Percentiles rank a stretch among this genome's conserved stretches.
phyloP scores from a whole-genome alignment of 192 early-diverging fungal species.

The Backusella sp. region DNA sequence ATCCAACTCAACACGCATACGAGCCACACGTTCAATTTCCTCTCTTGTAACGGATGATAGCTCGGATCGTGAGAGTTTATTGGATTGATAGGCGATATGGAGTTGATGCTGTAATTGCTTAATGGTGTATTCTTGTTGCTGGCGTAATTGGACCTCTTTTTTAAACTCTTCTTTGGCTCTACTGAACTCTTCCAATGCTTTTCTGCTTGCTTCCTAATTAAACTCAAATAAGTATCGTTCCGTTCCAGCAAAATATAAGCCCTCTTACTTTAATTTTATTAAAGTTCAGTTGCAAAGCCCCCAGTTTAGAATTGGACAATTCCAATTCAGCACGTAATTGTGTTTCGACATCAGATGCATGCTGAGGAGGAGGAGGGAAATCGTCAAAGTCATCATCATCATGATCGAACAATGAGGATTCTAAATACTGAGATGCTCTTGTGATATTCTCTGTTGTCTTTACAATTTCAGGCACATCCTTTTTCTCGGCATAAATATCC shows the following conservation, averaged over 20 bases:
- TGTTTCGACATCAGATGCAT: background rate
- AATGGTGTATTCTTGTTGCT: slow-evolving; percentile 25
- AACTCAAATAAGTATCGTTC: background rate
- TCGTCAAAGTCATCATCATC: slow-evolving; percentile 14
- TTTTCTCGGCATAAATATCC: background rate
- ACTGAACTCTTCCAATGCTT: slow-evolving; percentile 36
- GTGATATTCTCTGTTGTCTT: slow-evolving; percentile 3
- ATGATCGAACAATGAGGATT: slow-evolving; percentile 14
- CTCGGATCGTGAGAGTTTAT: slow-evolving; percentile 9
- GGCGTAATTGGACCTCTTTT: slow-evolving; percentile 29
- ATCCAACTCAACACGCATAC: slow-evolving; percentile 29
- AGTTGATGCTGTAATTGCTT: slow-evolving; percentile 32
- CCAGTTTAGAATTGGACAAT: background rate
- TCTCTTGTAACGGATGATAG: slow-evolving; percentile 18
- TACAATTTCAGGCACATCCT: background rate
- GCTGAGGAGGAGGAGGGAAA: slow-evolving; percentile 17
- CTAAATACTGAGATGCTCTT: slow-evolving; percentile 13
- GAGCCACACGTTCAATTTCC: slow-evolving; percentile 30
- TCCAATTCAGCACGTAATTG: background rate
- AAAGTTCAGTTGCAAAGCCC: background rate
- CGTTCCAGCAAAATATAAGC: no score
- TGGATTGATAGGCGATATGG: slow-evolving; percentile 11
- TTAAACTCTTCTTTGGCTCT: slow-evolving; percentile 45
- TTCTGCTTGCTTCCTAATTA: slow-evolving; percentile 30
- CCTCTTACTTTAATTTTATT: slow-evolving; percentile 9